Conservation (phyloP, 176 grass and related monocot species). For the Phragmites australis region DNA sequence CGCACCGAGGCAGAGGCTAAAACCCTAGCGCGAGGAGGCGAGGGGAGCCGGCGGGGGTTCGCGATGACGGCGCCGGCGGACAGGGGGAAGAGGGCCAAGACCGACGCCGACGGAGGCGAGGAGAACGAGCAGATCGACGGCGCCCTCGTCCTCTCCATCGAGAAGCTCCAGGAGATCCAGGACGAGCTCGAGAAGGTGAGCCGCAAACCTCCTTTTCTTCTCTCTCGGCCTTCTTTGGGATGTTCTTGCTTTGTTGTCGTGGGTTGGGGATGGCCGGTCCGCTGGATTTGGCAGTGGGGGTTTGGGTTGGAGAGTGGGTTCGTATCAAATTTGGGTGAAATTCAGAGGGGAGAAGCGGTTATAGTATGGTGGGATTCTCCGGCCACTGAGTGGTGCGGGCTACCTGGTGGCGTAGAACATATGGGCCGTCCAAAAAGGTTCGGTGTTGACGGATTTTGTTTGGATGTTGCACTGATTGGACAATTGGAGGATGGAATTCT, state of each 20-base stretch:
- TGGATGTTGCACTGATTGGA: background rate
- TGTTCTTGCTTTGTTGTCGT: background rate
- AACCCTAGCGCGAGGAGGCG: constrained; percentile 53
- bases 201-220: background rate
- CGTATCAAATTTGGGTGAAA: constrained; percentile 2
- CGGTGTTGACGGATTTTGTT: background rate
- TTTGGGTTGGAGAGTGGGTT: background rate
- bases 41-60: background rate
- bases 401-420: background rate
- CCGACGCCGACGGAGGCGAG: constrained; percentile 48
- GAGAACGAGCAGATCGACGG: constrained; percentile 77
- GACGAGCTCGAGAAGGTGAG: constrained; percentile 83
- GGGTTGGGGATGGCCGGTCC: background rate
- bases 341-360: background rate
- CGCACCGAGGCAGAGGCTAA: constrained; percentile 34
- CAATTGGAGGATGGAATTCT: background rate
- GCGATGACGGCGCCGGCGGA: constrained; percentile 61
- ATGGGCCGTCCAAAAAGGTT: background rate
- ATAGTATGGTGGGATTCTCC: background rate
- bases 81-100: constrained; percentile 83
- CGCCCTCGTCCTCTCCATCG: constrained; percentile 72
- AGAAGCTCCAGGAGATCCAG: constrained; percentile 90
- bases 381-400: background rate
- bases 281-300: background rate
- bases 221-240: background rate